Evolutionary conservation across 768 basidiomycete species (phyloP).

Genomic region (Russula foetens): DNA sequence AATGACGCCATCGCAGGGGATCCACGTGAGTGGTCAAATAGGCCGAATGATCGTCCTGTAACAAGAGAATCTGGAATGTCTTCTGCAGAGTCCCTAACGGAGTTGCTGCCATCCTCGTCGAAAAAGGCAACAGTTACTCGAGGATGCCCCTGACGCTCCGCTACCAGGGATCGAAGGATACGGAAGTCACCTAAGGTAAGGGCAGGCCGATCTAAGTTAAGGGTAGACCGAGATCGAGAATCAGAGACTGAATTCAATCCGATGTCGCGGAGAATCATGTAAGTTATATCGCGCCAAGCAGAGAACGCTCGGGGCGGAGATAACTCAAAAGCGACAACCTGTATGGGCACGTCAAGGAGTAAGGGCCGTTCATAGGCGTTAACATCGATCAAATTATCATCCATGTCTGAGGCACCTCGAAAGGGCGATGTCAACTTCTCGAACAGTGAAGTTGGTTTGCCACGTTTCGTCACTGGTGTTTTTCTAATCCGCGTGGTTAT

Average conservation of each 20-base stretch:
- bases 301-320: neutral
- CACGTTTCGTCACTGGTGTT: neutral
- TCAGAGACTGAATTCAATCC: neutral
- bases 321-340: neutral
- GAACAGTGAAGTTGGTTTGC: neutral
- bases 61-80: neutral
- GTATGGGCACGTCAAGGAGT: neutral
- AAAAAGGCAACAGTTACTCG: neutral
- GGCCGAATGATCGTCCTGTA: neutral
- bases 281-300: slow-evolving; percentile 1
- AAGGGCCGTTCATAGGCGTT: slow-evolving; percentile 2
- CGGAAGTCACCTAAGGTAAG: neutral
- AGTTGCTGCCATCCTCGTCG: neutral
- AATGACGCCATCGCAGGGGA: neutral
- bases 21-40: neutral
- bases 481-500: neutral
- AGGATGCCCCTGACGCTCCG: neutral
- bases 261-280: slow-evolving; percentile 3
- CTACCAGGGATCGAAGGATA: neutral
- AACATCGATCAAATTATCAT: neutral
- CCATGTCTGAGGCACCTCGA: neutral
- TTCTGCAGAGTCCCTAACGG: neutral
- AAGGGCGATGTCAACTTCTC: neutral
- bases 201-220: too few relatives aligned
- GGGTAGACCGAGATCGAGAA: neutral